Evolutionary conservation across 148 eudicot genomes (phyloP).

Genomic region (Mesembryanthemum crystallinum): DNA sequence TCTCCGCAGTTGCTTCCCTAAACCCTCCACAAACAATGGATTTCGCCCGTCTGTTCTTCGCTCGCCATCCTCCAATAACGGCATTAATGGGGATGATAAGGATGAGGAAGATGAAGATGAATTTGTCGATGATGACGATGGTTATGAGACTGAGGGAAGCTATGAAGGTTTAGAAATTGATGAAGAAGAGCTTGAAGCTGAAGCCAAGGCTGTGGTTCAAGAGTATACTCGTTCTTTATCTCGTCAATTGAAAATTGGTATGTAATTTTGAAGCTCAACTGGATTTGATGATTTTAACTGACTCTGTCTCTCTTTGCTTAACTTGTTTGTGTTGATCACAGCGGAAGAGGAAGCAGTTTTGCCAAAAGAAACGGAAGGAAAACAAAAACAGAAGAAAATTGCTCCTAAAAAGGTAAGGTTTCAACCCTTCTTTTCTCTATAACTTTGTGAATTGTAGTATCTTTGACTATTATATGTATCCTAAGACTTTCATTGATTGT

Average conservation of each 20-base stretch:
- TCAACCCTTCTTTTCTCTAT: not conserved
- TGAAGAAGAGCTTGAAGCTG: constrained; percentile 61
- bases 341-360: constrained; percentile 35
- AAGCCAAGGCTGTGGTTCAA: constrained; percentile 50
- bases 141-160: constrained; percentile 23
- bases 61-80: constrained; percentile 3
- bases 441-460: not conserved
- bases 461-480: not conserved
- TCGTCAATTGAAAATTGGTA: constrained; percentile 59
- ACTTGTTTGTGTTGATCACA: constrained; percentile 10
- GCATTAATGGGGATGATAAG: not conserved
- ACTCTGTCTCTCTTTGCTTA: not conserved
- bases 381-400: constrained; percentile 33
- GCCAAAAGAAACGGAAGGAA: constrained; percentile 43
- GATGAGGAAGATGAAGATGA: not conserved
- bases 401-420: constrained; percentile 51
- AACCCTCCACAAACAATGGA: constrained; percentile 25
- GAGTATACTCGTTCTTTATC: constrained; percentile 62
- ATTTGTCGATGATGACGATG: not conserved
- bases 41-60: constrained; percentile 26
- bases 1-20: constrained; percentile 22
- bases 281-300: not conserved
- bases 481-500: not conserved
- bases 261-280: not conserved
- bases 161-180: constrained; percentile 50